These are phyloP conservation scores for Syzygium oleosum DNA, from an alignment of 345 rosid species.

Conservation along the genomic window DNA sequence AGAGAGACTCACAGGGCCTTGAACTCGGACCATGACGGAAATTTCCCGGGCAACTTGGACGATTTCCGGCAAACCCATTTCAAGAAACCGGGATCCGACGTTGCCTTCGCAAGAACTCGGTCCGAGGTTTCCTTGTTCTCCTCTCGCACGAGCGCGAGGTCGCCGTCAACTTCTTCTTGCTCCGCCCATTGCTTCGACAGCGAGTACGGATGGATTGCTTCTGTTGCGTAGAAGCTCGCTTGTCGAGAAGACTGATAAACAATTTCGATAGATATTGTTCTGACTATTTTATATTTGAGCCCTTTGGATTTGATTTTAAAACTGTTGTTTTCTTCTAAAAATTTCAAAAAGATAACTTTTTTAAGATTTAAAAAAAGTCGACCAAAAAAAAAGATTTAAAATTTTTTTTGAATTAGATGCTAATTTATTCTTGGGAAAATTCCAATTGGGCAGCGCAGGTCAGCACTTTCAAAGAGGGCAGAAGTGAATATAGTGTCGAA, in stretches of 20 bases:
- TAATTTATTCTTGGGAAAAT: too few relatives aligned
- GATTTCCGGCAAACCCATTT: slow-evolving; percentile 52
- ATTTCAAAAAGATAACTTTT: too few relatives aligned
- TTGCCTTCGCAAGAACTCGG: not conserved
- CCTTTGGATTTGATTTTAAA: too few relatives aligned
- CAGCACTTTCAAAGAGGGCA: too few relatives aligned
- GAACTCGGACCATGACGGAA: slow-evolving; percentile 70
- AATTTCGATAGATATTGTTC: not conserved
- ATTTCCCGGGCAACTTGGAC: slow-evolving; percentile 44
- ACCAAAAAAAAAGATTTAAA: too few relatives aligned
- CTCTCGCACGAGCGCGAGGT: not conserved
- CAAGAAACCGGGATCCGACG: not conserved
- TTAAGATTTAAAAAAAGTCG: too few relatives aligned
- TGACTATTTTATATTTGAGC: too few relatives aligned
- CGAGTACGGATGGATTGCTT: not conserved
- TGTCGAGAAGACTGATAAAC: not conserved
- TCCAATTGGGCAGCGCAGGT: too few relatives aligned
- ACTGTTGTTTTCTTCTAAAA: too few relatives aligned
- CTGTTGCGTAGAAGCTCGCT: not conserved
- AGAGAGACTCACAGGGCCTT: slow-evolving; percentile 64
- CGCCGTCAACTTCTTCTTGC: not conserved
- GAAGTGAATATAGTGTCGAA: too few relatives aligned
- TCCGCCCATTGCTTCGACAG: not conserved
- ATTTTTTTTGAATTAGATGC: too few relatives aligned
- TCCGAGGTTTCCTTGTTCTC: not conserved